phyloP scores from a whole-genome alignment of 2,329 filamentous ascomycete species.

The Claviceps sorghi region DNA sequence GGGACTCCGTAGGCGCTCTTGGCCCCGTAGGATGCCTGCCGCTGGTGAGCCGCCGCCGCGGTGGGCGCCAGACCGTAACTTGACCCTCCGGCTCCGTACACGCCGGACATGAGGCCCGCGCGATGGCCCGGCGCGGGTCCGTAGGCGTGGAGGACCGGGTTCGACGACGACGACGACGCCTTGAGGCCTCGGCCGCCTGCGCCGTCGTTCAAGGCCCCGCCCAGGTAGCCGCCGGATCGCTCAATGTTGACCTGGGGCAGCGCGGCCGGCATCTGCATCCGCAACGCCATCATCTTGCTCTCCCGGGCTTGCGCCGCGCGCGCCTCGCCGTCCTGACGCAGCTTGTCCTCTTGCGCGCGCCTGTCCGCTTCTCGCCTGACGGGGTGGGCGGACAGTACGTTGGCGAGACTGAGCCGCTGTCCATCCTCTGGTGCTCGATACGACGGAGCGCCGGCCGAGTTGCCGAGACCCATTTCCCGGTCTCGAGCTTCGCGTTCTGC shows the following conservation, averaged over 20 bases:
- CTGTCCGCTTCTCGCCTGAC: constrained; percentile 22
- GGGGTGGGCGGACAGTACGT: constrained; percentile 36
- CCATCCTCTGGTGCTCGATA: constrained; percentile 8
- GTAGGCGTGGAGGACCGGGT: constrained; percentile 14
- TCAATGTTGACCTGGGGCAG: constrained; percentile 18
- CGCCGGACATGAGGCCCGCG: constrained; percentile 11
- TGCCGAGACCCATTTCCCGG: constrained; percentile 32
- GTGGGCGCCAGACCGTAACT: neutral
- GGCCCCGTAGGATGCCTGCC: constrained; percentile 3
- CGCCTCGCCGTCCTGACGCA: constrained; percentile 25
- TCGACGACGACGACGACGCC: constrained; percentile 14
- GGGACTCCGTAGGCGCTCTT: constrained; percentile 10
- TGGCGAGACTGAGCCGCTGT: constrained; percentile 43
- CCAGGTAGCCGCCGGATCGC: constrained; percentile 31
- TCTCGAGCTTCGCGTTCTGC: constrained; percentile 51
- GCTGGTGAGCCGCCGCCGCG: constrained; percentile 7
- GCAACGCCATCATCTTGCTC: constrained; percentile 32
- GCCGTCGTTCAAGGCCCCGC: constrained; percentile 41
- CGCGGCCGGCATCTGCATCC: constrained; percentile 33
- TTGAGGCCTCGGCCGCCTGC: constrained; percentile 23
- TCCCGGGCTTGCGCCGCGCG: constrained; percentile 29
- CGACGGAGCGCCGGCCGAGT: constrained; percentile 10
- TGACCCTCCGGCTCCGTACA: constrained; percentile 16
- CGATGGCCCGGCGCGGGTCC: constrained; percentile 13
- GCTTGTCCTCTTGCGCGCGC: constrained; percentile 26